Evolutionary conservation across 1,139 yeast species (phyloP).

Genomic region (Yamadazyma mexicana): DNA sequence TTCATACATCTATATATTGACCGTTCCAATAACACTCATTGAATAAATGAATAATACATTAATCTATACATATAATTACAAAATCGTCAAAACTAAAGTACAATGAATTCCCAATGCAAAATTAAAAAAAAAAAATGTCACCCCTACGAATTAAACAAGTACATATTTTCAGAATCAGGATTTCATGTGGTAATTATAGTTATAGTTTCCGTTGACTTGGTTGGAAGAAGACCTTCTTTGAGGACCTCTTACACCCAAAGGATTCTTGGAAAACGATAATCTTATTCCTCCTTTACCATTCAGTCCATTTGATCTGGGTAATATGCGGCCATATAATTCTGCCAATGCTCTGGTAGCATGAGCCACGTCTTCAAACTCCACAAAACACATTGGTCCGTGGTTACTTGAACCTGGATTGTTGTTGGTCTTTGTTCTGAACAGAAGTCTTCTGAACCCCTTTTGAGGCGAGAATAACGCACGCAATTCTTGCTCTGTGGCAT

Average conservation of each 20-base stretch:
- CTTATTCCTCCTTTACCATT: constrained; percentile 93
- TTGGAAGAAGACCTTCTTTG: constrained; percentile 45
- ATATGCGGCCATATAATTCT: constrained; percentile 83
- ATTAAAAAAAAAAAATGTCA: not conserved
- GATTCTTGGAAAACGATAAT: constrained; percentile 90
- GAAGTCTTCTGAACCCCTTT: constrained; percentile 86
- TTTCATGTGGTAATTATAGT: constrained; percentile 15
- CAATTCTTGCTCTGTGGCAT: constrained; percentile 91
- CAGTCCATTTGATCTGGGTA: constrained; percentile 67
- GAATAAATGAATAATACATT: constrained; percentile 9
- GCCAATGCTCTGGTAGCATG: constrained; percentile 93
- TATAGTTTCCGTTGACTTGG: constrained; percentile 22
- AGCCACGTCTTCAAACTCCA: constrained; percentile 93
- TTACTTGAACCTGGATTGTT: constrained; percentile 40
- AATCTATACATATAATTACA: constrained; percentile 15
- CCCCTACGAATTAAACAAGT: not conserved
- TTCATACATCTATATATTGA: not conserved
- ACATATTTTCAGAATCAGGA: constrained; percentile 2
- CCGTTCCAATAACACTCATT: too few species aligned
- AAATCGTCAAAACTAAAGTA: constrained; percentile 11
- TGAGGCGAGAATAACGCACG: constrained; percentile 85
- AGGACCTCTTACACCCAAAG: constrained; percentile 90
- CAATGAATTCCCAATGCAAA: constrained; percentile 10
- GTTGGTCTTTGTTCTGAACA: constrained; percentile 75
- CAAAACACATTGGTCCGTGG: constrained; percentile 99